phyloP scores from a whole-genome alignment of 2,329 filamentous ascomycete species.

The Meredithiella fracta region DNA sequence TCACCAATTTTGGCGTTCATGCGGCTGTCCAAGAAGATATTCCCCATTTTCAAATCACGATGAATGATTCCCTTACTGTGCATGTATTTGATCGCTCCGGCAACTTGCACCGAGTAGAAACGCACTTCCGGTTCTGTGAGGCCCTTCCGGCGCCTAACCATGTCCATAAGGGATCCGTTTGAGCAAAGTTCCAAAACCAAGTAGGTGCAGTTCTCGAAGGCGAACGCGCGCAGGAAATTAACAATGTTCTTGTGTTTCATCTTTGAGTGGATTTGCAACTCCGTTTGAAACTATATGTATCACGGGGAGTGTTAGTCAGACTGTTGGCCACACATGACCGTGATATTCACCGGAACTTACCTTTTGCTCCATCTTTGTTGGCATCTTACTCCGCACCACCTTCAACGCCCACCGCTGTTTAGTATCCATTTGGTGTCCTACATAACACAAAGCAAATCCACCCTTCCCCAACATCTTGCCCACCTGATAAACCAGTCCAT shows the following conservation, averaged over 20 bases:
- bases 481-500: slow-evolving; percentile 57
- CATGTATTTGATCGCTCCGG: slow-evolving; percentile 95
- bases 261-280: slow-evolving; percentile 96
- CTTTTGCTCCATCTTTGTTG: slow-evolving; percentile 70
- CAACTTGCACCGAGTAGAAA: slow-evolving; percentile 85
- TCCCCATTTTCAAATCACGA: slow-evolving; percentile 93
- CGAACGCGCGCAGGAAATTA: slow-evolving; percentile 85
- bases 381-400: slow-evolving; percentile 72
- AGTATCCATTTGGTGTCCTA: slow-evolving; percentile 48
- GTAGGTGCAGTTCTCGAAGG: slow-evolving; percentile 76
- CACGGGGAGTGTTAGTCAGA: slow-evolving; percentile 15
- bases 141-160: slow-evolving; percentile 82
- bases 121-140: slow-evolving; percentile 88
- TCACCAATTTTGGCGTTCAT: slow-evolving; percentile 99
- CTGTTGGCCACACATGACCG: not conserved
- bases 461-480: slow-evolving; percentile 63
- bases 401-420: slow-evolving; percentile 60
- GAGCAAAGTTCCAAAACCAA: slow-evolving; percentile 87
- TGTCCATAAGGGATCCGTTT: slow-evolving; percentile 93
- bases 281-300: slow-evolving; percentile 47
- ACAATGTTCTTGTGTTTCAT: slow-evolving; percentile 94
- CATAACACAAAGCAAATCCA: slow-evolving; percentile 69
- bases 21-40: slow-evolving; percentile 80
- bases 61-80: slow-evolving; percentile 93
- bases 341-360: slow-evolving; percentile 25